Conservation (phyloP, 1,139 yeast species). For the Yamadazyma atlantica region DNA sequence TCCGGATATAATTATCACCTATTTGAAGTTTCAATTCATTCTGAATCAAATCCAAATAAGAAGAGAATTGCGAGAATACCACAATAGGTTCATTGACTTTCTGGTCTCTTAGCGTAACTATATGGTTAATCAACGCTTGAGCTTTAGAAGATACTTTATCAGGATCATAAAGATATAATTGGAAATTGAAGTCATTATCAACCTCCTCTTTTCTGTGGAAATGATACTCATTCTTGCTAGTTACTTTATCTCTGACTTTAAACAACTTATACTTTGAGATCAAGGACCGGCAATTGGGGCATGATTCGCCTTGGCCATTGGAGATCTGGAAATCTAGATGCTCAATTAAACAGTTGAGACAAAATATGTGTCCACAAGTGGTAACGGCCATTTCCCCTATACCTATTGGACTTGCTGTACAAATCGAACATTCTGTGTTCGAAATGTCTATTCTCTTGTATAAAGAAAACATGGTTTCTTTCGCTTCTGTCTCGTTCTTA, state of each 20-base stretch:
- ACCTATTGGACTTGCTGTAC: conserved; percentile 66
- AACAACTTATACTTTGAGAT: conserved; percentile 47
- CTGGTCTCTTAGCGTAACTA: conserved; percentile 51
- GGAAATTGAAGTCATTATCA: conserved; percentile 25
- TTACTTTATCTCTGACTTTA: conserved; percentile 31
- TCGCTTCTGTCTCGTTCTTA: conserved; percentile 30
- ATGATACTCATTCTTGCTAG: conserved; percentile 30
- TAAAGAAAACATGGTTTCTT: conserved; percentile 26
- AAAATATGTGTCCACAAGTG: conserved; percentile 79
- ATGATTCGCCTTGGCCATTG: conserved; percentile 31
- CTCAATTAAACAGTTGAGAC: conserved; percentile 70
- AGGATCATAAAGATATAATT: conserved; percentile 47
- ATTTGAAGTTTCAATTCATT: conserved; percentile 51
- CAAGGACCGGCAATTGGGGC: conserved; percentile 60
- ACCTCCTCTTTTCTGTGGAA: conserved; percentile 31
- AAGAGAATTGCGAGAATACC: conserved; percentile 89
- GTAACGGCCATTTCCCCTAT: conserved; percentile 62
- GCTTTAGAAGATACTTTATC: conserved; percentile 69
- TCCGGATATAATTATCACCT: conserved; percentile 20
- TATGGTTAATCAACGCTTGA: conserved; percentile 63
- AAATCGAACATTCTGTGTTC: conserved; percentile 80
- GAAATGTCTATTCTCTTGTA: conserved; percentile 26
- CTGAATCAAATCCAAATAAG: conserved; percentile 76
- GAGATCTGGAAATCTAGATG: conserved; percentile 54
- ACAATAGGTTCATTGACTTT: conserved; percentile 72